Conservation (phyloP, 371 early-diverging fungal genomes). For the Syncephalastrum monosporum region DNA sequence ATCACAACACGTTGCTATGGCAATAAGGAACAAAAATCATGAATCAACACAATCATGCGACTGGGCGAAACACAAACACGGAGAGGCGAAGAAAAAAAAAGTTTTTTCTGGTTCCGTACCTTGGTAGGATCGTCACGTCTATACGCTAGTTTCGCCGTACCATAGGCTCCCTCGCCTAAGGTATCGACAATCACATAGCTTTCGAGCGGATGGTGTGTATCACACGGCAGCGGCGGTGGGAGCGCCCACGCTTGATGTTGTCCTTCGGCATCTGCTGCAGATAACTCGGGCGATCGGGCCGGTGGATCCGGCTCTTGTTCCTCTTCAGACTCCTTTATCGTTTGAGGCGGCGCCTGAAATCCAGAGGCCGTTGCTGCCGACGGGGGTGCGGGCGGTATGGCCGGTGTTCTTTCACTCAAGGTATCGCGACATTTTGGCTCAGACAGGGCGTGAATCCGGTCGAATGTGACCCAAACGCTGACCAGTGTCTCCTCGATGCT, state of each 20-base stretch:
- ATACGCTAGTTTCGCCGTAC: slow-evolving; percentile 61
- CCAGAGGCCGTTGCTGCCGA: no score
- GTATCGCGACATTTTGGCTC: no score
- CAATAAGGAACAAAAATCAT: neutral
- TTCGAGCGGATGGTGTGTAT: slow-evolving; percentile 29
- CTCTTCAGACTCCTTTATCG: no score
- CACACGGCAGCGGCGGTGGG: slow-evolving; percentile 8
- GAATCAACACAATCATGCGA: neutral
- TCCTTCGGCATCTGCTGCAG: neutral
- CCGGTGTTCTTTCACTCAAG: no score
- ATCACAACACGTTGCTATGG: slow-evolving; percentile 58
- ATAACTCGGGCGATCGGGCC: no score
- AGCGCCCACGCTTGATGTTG: neutral
- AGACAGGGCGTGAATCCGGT: slow-evolving; percentile 42
- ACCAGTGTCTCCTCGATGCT: slow-evolving; percentile 52
- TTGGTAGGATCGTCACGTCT: slow-evolving; percentile 46
- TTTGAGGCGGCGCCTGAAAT: no score
- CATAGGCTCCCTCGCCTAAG: slow-evolving; percentile 79
- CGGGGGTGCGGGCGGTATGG: no score
- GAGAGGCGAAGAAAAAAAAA: neutral
- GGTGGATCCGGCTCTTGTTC: no score
- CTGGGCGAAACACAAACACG: slow-evolving; percentile 15
- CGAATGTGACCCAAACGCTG: slow-evolving; percentile 74
- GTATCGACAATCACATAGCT: slow-evolving; percentile 60
- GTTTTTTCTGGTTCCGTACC: slow-evolving; percentile 30